Evolutionary conservation across 202 grass and related monocot species (phyloP).

Genomic region (Brachypodium distachyon): DNA sequence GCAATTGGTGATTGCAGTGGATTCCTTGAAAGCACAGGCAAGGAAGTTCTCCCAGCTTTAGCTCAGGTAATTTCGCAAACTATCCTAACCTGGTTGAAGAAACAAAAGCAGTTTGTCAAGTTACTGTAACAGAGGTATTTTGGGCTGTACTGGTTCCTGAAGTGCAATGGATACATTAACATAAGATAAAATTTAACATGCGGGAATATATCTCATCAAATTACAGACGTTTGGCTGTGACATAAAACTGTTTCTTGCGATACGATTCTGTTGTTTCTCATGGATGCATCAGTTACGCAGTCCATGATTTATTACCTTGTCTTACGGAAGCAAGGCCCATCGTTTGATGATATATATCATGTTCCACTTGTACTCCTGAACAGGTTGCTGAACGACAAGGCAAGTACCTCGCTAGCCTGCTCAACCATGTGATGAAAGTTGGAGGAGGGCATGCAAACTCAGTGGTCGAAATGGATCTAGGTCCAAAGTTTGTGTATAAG

Average conservation of each 20-base stretch:
- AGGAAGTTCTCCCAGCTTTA: conserved; percentile 79
- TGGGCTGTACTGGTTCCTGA: neutral
- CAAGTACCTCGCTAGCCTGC: conserved; percentile 54
- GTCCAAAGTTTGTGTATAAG: conserved; percentile 73
- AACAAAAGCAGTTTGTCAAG: neutral
- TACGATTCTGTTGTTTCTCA: neutral
- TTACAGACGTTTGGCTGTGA: neutral
- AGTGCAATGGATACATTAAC: neutral
- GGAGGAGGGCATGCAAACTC: conserved; percentile 72
- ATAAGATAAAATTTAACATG: neutral
- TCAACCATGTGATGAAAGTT: conserved; percentile 57
- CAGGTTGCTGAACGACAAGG: conserved; percentile 96
- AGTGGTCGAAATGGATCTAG: conserved; percentile 37
- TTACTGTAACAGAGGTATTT: neutral
- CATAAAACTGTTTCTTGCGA: neutral
- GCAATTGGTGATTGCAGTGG: conserved; percentile 93
- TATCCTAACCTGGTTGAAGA: neutral
- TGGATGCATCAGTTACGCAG: neutral
- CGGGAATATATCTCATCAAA: neutral
- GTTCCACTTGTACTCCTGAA: conserved; percentile 10
- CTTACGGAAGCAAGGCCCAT: neutral
- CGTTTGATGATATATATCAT: neutral
- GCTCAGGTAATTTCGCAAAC: conserved; percentile 60
- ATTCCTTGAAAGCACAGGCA: conserved; percentile 78
- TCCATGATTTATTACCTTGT: neutral